Evolutionary conservation across 345 rosid genomes (phyloP), one percentile per base, ranked within the genome.

Genomic region (Syzygium oleosum): DNA sequence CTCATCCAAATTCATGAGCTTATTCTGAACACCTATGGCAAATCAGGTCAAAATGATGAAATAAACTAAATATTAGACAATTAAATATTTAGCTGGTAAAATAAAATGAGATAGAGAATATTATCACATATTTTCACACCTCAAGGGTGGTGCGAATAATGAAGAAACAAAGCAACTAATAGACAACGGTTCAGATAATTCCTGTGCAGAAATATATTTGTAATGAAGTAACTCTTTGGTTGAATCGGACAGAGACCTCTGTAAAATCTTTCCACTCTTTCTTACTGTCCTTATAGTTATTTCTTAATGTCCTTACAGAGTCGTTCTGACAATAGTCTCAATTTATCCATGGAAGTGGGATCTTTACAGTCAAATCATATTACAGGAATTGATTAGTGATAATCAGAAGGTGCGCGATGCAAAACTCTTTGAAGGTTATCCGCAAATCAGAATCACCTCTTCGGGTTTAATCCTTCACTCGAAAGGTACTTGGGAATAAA

Each of bases 21-120:
- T 95, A 93, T 95, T 96, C 91, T 96, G 99, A 87, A 97, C 98
- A 92, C 95, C 99, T 96, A 88, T 84, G 91, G 85, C 7, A 25
- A 7, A 88, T 86, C 54, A 29, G 87, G 90, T 77, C 84, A 88
- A n/a, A 41, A 84, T 52, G 83, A 49, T 88, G 54, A 87, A 88
- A 87, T 5, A 78, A n/a, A 38, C 22, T 25, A 80, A 85, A 51
- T 22, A 86, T 88, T 55, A 90, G 88, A 85, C 53, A 84, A 22
- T 86, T 15, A 80, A 61, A 77, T 79, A 41, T 19, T 31, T 56
- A 52, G 46, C 85, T 25, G 59, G 38, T 23, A 9, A 84, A 56
- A 86, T 19, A 52, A 14, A 59, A 73, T 88, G 51, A 79, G 53
- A 80, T 31, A 34, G 46, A 19, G 80, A 68, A 68, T 46, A 41